Percentiles rank a stretch among this genome's conserved stretches.
These are phyloP conservation scores for Tolypocladium paradoxum DNA, from an alignment of 2,329 filamentous ascomycete genomes.

Conservation along the genomic window DNA sequence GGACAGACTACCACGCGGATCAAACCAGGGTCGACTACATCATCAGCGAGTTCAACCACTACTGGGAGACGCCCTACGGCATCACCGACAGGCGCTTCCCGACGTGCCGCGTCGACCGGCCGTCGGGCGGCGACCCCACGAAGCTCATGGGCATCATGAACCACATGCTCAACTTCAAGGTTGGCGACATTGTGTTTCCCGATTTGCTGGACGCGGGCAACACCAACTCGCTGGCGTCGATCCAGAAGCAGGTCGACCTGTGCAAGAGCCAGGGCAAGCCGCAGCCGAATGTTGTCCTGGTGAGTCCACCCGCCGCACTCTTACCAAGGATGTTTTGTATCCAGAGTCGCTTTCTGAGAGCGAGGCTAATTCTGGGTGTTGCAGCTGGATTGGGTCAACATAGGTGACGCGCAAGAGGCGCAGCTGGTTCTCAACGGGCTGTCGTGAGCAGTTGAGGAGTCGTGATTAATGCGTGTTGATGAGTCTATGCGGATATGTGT, in stretches of 20 bases:
- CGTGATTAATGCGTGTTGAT: not conserved
- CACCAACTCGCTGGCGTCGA: constrained; percentile 25
- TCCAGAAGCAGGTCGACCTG: constrained; percentile 16
- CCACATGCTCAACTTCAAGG: constrained; percentile 22
- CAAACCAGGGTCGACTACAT: constrained; percentile 46
- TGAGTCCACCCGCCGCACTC: too few relatives aligned
- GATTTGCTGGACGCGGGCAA: constrained; percentile 15
- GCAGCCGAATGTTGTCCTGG: constrained; percentile 23
- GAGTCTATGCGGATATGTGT: not conserved
- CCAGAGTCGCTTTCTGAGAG: constrained; percentile 4
- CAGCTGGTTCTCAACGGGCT: constrained; percentile 28
- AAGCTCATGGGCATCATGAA: constrained; percentile 34
- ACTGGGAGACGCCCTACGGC: constrained; percentile 66
- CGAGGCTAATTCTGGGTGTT: constrained; percentile 1
- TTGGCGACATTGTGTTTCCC: constrained; percentile 24
- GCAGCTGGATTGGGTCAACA: constrained; percentile 32
- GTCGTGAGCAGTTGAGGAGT: constrained; percentile 5
- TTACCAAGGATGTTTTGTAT: too few relatives aligned
- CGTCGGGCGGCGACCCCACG: constrained; percentile 27
- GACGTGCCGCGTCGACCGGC: constrained; percentile 56
- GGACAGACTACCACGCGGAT: constrained; percentile 52
- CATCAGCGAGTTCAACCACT: constrained; percentile 51
- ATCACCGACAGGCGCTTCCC: constrained; percentile 48
- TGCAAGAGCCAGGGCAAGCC: constrained; percentile 14
- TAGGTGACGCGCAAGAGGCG: constrained; percentile 27